phyloP scores from a whole-genome alignment of 768 basidiomycete species.

The Cyathus striatus region DNA sequence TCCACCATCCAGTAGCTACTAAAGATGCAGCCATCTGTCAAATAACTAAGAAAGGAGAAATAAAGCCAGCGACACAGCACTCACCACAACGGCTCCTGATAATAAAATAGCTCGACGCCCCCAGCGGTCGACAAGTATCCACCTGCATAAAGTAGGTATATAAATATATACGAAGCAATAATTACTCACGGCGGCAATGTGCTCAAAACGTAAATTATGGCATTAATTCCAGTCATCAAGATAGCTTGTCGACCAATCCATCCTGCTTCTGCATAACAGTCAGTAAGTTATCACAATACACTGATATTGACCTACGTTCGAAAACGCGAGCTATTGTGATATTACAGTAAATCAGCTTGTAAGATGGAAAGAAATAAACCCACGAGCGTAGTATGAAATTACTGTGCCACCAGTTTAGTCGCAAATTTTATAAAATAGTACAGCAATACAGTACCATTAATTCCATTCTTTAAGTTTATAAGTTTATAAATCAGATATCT shows the following conservation, averaged over 20 bases:
- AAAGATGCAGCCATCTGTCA: slow-evolving; percentile 85
- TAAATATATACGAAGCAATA: no score
- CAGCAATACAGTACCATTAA: slow-evolving; percentile 89
- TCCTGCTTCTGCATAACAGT: slow-evolving; percentile 65
- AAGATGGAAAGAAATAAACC: no score
- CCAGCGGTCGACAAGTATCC: slow-evolving; percentile 92
- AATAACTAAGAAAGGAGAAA: neutral
- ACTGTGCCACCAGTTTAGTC: no score
- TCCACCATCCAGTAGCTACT: slow-evolving; percentile 85
- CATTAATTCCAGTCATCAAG: slow-evolving; percentile 94
- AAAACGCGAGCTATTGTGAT: slow-evolving; percentile 92
- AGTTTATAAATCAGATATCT: no score
- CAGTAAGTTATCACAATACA: slow-evolving; percentile 9
- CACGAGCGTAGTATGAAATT: slow-evolving; percentile 92
- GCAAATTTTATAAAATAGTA: no score
- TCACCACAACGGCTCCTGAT: slow-evolving; percentile 77
- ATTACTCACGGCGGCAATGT: slow-evolving; percentile 82
- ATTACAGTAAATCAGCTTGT: no score
- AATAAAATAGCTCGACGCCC: slow-evolving; percentile 85
- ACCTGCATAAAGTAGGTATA: no score
- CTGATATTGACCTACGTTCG: slow-evolving; percentile 57
- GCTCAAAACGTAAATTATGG: slow-evolving; percentile 72
- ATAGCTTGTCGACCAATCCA: slow-evolving; percentile 93
- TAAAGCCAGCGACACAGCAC: slow-evolving; percentile 15
- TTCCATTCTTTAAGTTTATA: no score